Percentiles rank a stretch among this genome's conserved stretches.
Conservation (phyloP, 371 early-diverging fungal genomes). For the Nosema muscidifuracis region DNA sequence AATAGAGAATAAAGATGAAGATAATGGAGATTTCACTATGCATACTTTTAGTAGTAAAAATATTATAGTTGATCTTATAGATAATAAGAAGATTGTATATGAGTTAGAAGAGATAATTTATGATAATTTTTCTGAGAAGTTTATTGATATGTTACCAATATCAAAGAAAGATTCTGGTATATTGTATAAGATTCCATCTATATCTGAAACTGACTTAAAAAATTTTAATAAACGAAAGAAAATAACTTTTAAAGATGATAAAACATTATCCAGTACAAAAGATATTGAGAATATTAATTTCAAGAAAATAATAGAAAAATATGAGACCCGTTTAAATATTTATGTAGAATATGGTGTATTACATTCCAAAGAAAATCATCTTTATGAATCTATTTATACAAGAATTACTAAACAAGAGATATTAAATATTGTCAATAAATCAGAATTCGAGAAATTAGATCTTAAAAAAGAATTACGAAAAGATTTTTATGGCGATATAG, state of each 20-base stretch:
- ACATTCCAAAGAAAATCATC: conserved; percentile 1
- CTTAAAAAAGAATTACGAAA: conserved; percentile 14
- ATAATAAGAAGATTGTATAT: conserved; percentile 10
- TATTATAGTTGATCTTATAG: conserved; percentile 10
- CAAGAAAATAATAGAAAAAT: too few species aligned
- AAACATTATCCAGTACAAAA: too few species aligned
- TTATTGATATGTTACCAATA: too few species aligned
- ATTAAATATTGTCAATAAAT: not conserved
- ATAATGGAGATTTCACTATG: conserved; percentile 17
- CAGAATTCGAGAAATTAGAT: not conserved
- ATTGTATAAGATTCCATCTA: too few species aligned
- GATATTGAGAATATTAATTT: too few species aligned
- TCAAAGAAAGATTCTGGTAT: too few species aligned
- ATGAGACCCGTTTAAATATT: not conserved
- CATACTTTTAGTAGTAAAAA: conserved; percentile 16
- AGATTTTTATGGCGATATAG: conserved; percentile 9
- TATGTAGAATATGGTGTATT: not conserved
- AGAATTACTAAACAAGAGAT: conserved; percentile 20
- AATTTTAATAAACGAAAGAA: too few species aligned
- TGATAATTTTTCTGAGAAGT: too few species aligned
- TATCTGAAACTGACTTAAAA: too few species aligned
- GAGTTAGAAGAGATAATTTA: not conserved
- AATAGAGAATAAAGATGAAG: not conserved
- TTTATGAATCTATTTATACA: conserved; percentile 35
- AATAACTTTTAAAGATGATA: too few species aligned